A percentile compares a stretch with the other conserved stretches of the same genome.
These are phyloP conservation scores for Phyllosticta citrichinensis DNA, from an alignment of 2,329 filamentous ascomycete genomes.

Conservation along the genomic window DNA sequence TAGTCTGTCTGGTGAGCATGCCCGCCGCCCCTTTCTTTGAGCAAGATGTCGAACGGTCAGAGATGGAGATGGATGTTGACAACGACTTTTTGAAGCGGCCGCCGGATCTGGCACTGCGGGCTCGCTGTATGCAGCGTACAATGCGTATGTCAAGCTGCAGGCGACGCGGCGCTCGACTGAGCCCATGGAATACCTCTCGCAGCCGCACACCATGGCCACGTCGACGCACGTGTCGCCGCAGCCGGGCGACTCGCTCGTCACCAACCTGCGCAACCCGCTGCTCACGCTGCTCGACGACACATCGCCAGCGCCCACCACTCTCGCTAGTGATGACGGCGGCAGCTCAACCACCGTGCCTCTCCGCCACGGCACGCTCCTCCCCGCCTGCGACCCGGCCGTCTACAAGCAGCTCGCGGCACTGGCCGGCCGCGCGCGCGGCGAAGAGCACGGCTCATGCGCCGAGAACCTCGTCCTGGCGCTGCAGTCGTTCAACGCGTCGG, in stretches of 20 bases:
- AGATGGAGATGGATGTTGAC: not conserved
- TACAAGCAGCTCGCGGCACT: constrained; percentile 25
- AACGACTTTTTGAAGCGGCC: constrained; percentile 19
- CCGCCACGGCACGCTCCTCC: constrained; percentile 38
- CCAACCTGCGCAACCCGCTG: constrained; percentile 37
- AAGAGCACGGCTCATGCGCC: constrained; percentile 37
- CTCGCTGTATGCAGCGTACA: constrained; percentile 39
- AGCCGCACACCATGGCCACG: constrained; percentile 34
- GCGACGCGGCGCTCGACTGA: constrained; percentile 21
- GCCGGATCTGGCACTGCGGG: constrained; percentile 39
- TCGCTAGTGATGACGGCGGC: constrained; percentile 34
- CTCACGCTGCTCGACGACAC: constrained; percentile 37
- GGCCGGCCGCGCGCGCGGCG: constrained; percentile 31
- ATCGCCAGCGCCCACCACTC: constrained; percentile 27
- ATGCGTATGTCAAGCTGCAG: constrained; percentile 31
- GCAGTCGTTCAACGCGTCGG: constrained; percentile 37
- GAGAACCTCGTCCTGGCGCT: constrained; percentile 41
- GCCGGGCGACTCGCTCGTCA: constrained; percentile 25
- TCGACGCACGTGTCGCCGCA: constrained; percentile 28
- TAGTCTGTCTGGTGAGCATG: constrained; percentile 28
- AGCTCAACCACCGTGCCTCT: constrained; percentile 21
- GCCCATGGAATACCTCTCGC: constrained; percentile 37
- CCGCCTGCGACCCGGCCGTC: constrained; percentile 37
- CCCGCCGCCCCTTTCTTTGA: not conserved
- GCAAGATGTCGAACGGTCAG: not conserved